Conservation (phyloP, 306 rosid genomes). For the Sophora flavescens region DNA sequence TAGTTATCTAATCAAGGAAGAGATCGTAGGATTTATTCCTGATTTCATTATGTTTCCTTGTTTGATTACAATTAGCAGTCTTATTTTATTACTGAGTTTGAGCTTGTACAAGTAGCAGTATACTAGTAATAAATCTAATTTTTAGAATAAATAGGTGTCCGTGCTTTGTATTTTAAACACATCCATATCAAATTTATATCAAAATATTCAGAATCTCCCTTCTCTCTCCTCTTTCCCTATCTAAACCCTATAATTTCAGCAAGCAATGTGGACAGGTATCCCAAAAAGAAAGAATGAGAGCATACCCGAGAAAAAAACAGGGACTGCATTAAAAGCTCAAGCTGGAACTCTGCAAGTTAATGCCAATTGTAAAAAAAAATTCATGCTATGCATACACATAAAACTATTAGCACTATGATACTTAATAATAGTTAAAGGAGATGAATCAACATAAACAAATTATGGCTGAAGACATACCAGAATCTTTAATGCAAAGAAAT, state of each 20-base stretch:
- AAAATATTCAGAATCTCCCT: constrained; percentile 33
- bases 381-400: background rate
- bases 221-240: constrained; percentile 32
- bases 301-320: constrained; percentile 90
- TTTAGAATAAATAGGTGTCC: constrained; percentile 2
- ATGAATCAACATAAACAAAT: constrained; percentile 27
- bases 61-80: constrained; percentile 13
- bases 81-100: background rate
- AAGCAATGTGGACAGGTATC: constrained; percentile 5
- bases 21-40: background rate
- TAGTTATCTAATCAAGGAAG: constrained; percentile 1
- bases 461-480: constrained; percentile 63
- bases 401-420: constrained; percentile 17
- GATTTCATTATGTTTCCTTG: constrained; percentile 8
- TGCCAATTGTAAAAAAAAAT: constrained; percentile 42
- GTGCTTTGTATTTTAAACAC: constrained; percentile 30
- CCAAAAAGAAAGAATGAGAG: constrained; percentile 2
- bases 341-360: constrained; percentile 86
- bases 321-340: constrained; percentile 96
- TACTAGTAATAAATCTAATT: constrained; percentile 5
- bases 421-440: constrained; percentile 28
- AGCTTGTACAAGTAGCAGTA: constrained; percentile 19
- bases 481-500: constrained; percentile 90
- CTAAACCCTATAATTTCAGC: constrained; percentile 29
- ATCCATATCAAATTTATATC: constrained; percentile 24